These are phyloP conservation scores for Mycena sp. DNA, from an alignment of 1,284 basidiomycete species.

Conservation along the genomic window DNA sequence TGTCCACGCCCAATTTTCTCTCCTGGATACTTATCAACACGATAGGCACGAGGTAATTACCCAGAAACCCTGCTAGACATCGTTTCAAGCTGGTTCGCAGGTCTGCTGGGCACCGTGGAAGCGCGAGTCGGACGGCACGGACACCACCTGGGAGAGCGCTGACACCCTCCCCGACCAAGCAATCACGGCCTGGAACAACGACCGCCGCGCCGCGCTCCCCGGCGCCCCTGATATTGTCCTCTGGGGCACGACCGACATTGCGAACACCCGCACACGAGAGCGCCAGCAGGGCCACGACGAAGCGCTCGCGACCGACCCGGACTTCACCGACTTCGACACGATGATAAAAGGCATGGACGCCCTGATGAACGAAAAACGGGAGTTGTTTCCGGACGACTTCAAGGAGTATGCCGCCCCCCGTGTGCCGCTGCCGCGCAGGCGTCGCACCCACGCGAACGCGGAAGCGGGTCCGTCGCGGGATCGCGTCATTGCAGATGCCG, in stretches of 20 bases:
- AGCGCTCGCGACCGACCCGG: neutral
- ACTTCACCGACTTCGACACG: neutral
- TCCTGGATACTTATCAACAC: neutral
- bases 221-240: conserved; percentile 3
- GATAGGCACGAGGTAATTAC: conserved; percentile 19
- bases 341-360: conserved; percentile 5
- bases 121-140: conserved; percentile 13
- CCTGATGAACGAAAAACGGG: neutral
- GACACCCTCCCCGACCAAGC: conserved; percentile 1
- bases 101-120: conserved; percentile 9
- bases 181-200: conserved; percentile 12
- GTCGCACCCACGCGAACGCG: conserved; percentile 3
- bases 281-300: conserved; percentile 17
- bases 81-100: neutral
- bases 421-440: neutral
- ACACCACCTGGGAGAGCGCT: conserved; percentile 18
- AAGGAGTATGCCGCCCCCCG: neutral
- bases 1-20: neutral
- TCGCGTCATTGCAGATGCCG: too few relatives aligned
- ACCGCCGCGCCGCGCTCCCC: neutral
- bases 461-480: conserved; percentile 20
- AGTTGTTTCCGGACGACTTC: neutral
- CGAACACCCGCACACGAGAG: conserved; percentile 14
- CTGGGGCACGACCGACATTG: conserved; percentile 22
- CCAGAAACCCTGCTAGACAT: neutral